phyloP scores from a whole-genome alignment of 306 rosid genomes.

The Datisca glomerata region DNA sequence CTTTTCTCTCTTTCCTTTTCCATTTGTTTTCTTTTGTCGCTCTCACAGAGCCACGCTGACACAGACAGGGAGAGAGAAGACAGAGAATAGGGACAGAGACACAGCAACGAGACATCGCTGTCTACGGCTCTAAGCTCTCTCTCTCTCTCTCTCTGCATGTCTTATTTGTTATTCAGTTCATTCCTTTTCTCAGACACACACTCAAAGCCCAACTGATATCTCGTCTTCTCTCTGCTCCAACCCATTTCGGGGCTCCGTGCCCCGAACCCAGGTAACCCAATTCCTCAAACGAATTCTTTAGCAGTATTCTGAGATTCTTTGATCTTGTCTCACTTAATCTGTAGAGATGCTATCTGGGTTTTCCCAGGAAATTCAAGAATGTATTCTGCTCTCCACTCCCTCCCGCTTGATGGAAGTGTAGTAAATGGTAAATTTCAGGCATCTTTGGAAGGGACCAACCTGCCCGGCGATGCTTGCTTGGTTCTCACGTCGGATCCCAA shows the following conservation, averaged over 20 bases:
- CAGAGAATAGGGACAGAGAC: slow-evolving; percentile 18
- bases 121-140: slow-evolving; percentile 9
- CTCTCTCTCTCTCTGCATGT: slow-evolving; percentile 15
- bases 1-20: slow-evolving; percentile 3
- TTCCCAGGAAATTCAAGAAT: slow-evolving; percentile 19
- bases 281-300: not conserved
- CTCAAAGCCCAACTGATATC: not conserved
- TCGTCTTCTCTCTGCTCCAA: not conserved
- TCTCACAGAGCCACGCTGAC: slow-evolving; percentile 5
- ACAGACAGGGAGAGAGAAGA: slow-evolving; percentile 5
- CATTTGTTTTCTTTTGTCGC: no score
- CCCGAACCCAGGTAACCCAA: slow-evolving; percentile 13
- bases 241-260: slow-evolving; percentile 28
- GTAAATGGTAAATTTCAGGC: slow-evolving; percentile 34
- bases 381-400: slow-evolving; percentile 39
- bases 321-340: not conserved
- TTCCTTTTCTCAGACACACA: slow-evolving; percentile 5
- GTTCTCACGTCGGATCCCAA: slow-evolving; percentile 96
- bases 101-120: slow-evolving; percentile 38
- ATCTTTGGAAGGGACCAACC: slow-evolving; percentile 39
- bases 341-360: slow-evolving; percentile 13
- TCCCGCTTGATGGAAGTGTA: slow-evolving; percentile 32
- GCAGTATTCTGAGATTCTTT: not conserved
- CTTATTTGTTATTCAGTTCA: not conserved
- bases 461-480: slow-evolving; percentile 78